Percentiles rank a stretch among this genome's conserved stretches.
Evolutionary conservation across 805 yeast species (phyloP).

Genomic region (Ascoidea asiatica): DNA sequence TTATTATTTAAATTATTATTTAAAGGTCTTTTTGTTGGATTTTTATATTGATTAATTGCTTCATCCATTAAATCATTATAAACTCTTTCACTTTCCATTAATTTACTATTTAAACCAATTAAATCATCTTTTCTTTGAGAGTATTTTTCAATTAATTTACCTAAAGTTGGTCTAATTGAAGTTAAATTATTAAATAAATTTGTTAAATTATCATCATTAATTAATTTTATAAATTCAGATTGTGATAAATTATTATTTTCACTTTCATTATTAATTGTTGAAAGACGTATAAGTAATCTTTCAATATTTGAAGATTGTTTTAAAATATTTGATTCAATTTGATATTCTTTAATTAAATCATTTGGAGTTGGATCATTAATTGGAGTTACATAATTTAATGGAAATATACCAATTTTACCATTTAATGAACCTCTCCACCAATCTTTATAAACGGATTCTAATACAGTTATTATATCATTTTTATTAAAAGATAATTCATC

Average conservation of each 20-base stretch:
- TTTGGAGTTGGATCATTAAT: slow-evolving; percentile 50
- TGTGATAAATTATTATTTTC: slow-evolving; percentile 19
- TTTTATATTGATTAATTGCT: slow-evolving; percentile 16
- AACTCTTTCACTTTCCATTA: slow-evolving; percentile 50
- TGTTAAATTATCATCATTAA: slow-evolving; percentile 56
- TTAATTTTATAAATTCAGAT: slow-evolving; percentile 17
- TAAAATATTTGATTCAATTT: slow-evolving; percentile 39
- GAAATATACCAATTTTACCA: slow-evolving; percentile 81
- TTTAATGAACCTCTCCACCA: slow-evolving; percentile 90
- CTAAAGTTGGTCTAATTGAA: slow-evolving; percentile 62
- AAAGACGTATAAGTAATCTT: slow-evolving; percentile 40
- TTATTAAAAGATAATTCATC: slow-evolving; percentile 79
- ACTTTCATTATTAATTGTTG: slow-evolving; percentile 16
- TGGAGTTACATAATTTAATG: slow-evolving; percentile 81
- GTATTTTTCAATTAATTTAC: slow-evolving; percentile 65
- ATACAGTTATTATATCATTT: slow-evolving; percentile 79
- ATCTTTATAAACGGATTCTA: slow-evolving; percentile 79
- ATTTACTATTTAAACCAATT: slow-evolving; percentile 52
- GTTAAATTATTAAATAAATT: slow-evolving; percentile 57
- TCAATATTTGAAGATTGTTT: slow-evolving; percentile 51
- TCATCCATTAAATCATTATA: slow-evolving; percentile 62
- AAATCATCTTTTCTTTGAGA: slow-evolving; percentile 69
- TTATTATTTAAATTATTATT: slow-evolving; percentile 5
- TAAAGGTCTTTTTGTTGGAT: slow-evolving; percentile 12
- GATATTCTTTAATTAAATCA: slow-evolving; percentile 38